Percentiles rank a stretch among this genome's conserved stretches.
Evolutionary conservation across 768 basidiomycete genomes (phyloP).

Genomic region (Lactifluus piperatus): DNA sequence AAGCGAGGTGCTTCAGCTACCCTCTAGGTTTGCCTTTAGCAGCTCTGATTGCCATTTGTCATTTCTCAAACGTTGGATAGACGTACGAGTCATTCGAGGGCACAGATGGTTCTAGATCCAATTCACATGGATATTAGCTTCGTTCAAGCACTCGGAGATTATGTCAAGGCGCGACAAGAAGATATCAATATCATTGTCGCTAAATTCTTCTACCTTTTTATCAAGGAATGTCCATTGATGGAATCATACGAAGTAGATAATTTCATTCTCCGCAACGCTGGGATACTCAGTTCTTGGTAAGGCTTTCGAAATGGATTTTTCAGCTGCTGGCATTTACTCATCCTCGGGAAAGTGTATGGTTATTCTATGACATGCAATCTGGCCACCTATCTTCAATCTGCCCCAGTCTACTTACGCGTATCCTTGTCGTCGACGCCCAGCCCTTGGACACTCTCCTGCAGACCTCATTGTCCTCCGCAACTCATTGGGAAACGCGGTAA

Average conservation of each 20-base stretch:
- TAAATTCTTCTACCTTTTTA: slow-evolving; percentile 54
- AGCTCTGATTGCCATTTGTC: neutral
- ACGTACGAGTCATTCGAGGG: slow-evolving; percentile 38
- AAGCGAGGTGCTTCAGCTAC: slow-evolving; percentile 41
- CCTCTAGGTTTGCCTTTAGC: slow-evolving; percentile 41
- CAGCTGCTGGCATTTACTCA: neutral
- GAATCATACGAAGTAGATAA: slow-evolving; percentile 65
- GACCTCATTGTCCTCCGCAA: slow-evolving; percentile 30
- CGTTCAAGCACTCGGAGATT: slow-evolving; percentile 43
- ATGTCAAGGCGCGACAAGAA: slow-evolving; percentile 39
- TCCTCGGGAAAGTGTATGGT: slow-evolving; percentile 46
- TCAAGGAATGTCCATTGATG: slow-evolving; percentile 49
- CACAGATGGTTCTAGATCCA: slow-evolving; percentile 41
- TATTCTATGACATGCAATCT: slow-evolving; percentile 53
- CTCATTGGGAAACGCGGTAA: slow-evolving; percentile 46
- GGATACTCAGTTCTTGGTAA: slow-evolving; percentile 52
- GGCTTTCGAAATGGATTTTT: slow-evolving; percentile 14
- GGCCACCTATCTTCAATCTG: slow-evolving; percentile 47
- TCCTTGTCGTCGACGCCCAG: slow-evolving; percentile 53
- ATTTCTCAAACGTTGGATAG: slow-evolving; percentile 27
- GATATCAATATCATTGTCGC: slow-evolving; percentile 45
- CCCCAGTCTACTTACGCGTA: slow-evolving; percentile 46
- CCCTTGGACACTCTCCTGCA: slow-evolving; percentile 48
- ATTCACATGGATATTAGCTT: slow-evolving; percentile 52
- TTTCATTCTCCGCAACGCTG: slow-evolving; percentile 57